Conservation (phyloP, 2,329 filamentous ascomycete species). For the Xylaria sp. region DNA sequence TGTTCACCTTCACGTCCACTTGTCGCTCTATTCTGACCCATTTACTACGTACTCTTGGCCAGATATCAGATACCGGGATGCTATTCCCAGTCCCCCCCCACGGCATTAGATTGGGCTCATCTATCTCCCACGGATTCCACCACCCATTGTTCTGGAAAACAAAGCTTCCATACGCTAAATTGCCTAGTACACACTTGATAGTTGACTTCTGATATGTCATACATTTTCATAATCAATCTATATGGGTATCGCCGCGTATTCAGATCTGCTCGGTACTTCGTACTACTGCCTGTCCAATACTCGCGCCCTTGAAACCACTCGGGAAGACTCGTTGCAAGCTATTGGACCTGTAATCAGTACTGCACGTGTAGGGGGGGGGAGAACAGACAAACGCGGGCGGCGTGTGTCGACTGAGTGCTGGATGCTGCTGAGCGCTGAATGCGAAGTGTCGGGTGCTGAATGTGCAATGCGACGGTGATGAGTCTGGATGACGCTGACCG, state of each 20-base stretch:
- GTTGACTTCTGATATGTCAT: constrained; percentile 32
- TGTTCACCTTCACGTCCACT: background rate
- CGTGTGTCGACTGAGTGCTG: constrained; percentile 4
- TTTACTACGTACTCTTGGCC: background rate
- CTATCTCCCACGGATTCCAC: constrained; percentile 1
- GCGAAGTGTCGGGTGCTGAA: background rate
- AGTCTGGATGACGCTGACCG: constrained; percentile 26
- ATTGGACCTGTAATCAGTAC: constrained; percentile 14
- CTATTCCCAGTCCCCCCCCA: background rate
- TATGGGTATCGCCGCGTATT: background rate
- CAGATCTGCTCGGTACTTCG: background rate
- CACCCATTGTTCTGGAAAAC: background rate
- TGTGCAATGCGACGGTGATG: constrained; percentile 10
- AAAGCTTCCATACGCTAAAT: constrained; percentile 17
- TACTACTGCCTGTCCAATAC: constrained; percentile 11
- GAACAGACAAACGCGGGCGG: background rate
- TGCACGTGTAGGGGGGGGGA: background rate
- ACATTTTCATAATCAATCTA: constrained; percentile 23
- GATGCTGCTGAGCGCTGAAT: background rate
- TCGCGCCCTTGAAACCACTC: constrained; percentile 8
- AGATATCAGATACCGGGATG: background rate
- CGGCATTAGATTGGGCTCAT: background rate
- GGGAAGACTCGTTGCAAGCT: background rate
- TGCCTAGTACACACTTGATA: background rate
- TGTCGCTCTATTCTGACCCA: background rate